Conservation (phyloP, 1,139 yeast species). For the Torulaspora globosa region DNA sequence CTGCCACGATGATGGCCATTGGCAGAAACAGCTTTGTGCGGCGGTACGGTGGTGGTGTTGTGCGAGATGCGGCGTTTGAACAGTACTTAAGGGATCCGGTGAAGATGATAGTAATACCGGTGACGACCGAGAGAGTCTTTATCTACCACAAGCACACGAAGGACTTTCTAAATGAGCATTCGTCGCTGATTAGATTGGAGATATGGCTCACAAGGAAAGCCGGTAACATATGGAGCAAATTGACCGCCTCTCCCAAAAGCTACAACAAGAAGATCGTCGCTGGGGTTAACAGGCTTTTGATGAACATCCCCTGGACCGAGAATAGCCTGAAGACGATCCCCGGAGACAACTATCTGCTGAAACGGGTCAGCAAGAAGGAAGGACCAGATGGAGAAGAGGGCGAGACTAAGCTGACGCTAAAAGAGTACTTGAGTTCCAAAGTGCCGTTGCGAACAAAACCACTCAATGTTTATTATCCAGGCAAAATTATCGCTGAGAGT, state of each 20-base stretch:
- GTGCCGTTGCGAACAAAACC: constrained; percentile 16
- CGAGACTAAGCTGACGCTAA: constrained; percentile 8
- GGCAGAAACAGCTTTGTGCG: neutral
- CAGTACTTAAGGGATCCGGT: constrained; percentile 38
- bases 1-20: neutral
- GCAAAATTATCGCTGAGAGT: constrained; percentile 20
- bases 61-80: constrained; percentile 9
- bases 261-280: constrained; percentile 44
- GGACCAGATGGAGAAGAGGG: constrained; percentile 15
- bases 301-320: constrained; percentile 50
- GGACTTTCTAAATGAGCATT: constrained; percentile 34
- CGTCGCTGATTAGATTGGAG: constrained; percentile 36
- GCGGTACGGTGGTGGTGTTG: constrained; percentile 1
- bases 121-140: constrained; percentile 53
- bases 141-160: constrained; percentile 57
- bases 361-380: constrained; percentile 23
- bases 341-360: constrained; percentile 37
- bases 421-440: constrained; percentile 13
- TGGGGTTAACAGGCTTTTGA: constrained; percentile 41
- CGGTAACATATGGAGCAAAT: constrained; percentile 44
- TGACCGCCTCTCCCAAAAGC: constrained; percentile 42
- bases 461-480: constrained; percentile 26
- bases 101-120: constrained; percentile 55
- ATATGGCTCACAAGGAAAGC: constrained; percentile 46
- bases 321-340: constrained; percentile 50